A percentile compares a stretch with the other conserved stretches of the same genome.
Evolutionary conservation across 129 eudicot species (phyloP).

Genomic region (Flaveria linearis): DNA sequence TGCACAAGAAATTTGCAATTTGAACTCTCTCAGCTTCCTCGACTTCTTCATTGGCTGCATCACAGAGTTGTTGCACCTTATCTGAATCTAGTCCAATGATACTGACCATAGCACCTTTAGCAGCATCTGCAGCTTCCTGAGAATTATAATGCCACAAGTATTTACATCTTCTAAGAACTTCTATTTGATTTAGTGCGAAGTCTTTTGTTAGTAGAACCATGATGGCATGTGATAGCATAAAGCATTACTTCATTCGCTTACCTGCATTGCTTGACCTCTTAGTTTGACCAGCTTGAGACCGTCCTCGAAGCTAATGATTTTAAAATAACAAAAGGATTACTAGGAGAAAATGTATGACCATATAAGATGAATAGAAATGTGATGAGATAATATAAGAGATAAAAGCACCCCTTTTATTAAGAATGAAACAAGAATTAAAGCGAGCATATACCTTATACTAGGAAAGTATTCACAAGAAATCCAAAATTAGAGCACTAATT

Average conservation of each 20-base stretch:
- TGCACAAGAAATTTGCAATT: constrained; percentile 88
- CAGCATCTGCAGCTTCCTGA: constrained; percentile 97
- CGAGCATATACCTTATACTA: not conserved
- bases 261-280: constrained; percentile 99
- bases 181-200: not conserved
- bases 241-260: constrained; percentile 22
- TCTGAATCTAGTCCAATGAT: constrained; percentile 87
- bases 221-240: not conserved
- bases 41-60: constrained; percentile 96
- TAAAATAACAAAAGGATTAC: not conserved
- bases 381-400: not conserved
- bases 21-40: constrained; percentile 85
- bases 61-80: constrained; percentile 85
- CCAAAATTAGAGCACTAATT: not conserved
- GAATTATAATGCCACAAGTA: not conserved
- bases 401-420: not conserved
- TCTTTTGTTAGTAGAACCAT: not conserved
- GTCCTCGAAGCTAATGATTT: constrained; percentile 74
- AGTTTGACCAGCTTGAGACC: constrained; percentile 95
- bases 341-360: constrained; percentile 17
- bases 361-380: constrained; percentile 12
- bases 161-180: not conserved
- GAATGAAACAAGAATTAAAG: not conserved
- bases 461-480: not conserved
- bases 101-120: constrained; percentile 96